These are phyloP conservation scores for Blastobotrys arbuscula DNA, from an alignment of 1,139 yeast genomes.

Conservation along the genomic window DNA sequence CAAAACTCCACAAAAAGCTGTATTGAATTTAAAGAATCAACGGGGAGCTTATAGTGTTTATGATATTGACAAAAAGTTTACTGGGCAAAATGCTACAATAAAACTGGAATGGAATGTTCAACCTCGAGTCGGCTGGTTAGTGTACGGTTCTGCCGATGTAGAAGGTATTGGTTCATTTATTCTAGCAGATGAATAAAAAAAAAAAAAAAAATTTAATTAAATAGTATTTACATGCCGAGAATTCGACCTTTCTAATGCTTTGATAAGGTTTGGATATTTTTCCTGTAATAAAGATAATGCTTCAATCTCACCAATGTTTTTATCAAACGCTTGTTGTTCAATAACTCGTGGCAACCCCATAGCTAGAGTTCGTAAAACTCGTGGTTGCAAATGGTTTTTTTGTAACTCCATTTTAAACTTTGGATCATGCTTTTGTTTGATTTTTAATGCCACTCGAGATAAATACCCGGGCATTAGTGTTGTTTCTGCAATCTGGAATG, in stretches of 20 bases:
- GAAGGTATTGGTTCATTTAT: slow-evolving; percentile 31
- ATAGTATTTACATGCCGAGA: not conserved
- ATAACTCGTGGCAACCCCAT: not conserved
- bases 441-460: not conserved
- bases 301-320: not conserved
- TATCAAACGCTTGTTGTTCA: not conserved
- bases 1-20: slow-evolving; percentile 52
- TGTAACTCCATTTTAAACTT: not conserved
- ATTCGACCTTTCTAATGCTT: not conserved
- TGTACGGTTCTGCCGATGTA: slow-evolving; percentile 57
- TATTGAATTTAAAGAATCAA: slow-evolving; percentile 45
- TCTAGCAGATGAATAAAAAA: slow-evolving; percentile 13
- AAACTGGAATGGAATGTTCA: slow-evolving; percentile 87
- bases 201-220: slow-evolving; percentile 1
- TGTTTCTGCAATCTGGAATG: slow-evolving; percentile 37
- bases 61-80: slow-evolving; percentile 70
- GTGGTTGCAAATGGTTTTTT: not conserved
- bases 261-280: not conserved
- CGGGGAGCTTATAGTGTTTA: slow-evolving; percentile 80
- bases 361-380: not conserved
- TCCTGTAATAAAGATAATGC: not conserved
- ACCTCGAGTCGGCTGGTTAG: slow-evolving; percentile 79
- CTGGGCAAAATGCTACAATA: slow-evolving; percentile 60
- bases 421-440: not conserved
- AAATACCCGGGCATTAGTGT: slow-evolving; percentile 30